Percentiles rank a stretch among this genome's conserved stretches.
These are phyloP conservation scores for Penicillium pulvis DNA, from an alignment of 495 filamentous ascomycete species.

Conservation along the genomic window DNA sequence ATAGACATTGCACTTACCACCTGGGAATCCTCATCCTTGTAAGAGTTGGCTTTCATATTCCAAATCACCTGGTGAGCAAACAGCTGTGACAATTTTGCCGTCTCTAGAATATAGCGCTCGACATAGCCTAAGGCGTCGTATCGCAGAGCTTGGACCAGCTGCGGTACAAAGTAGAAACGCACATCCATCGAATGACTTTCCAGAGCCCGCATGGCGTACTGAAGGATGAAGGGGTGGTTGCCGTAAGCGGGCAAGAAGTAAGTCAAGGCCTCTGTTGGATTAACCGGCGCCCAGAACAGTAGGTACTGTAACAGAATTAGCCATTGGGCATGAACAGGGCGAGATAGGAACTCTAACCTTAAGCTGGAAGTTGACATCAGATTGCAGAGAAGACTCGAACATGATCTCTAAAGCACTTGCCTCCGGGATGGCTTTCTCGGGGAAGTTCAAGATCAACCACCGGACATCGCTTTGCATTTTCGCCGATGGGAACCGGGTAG, in stretches of 20 bases:
- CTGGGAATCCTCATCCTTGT: slow-evolving; percentile 91
- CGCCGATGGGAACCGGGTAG: slow-evolving; percentile 73
- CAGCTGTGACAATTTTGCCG: slow-evolving; percentile 90
- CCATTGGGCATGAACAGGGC: neutral
- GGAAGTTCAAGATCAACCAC: slow-evolving; percentile 74
- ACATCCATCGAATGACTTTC: slow-evolving; percentile 93
- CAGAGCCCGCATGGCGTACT: slow-evolving; percentile 95
- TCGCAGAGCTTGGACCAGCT: slow-evolving; percentile 94
- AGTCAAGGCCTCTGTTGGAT: slow-evolving; percentile 88
- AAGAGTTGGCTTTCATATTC: slow-evolving; percentile 99
- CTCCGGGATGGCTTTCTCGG: slow-evolving; percentile 75
- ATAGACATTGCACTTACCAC: slow-evolving; percentile 61
- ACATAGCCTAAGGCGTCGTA: slow-evolving; percentile 95
- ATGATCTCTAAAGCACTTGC: slow-evolving; percentile 81
- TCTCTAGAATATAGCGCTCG: slow-evolving; percentile 94
- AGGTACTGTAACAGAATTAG: slow-evolving; percentile 63
- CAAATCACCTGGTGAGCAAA: slow-evolving; percentile 99
- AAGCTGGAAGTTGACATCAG: slow-evolving; percentile 79
- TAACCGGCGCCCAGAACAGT: slow-evolving; percentile 91
- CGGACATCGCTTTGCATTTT: slow-evolving; percentile 74
- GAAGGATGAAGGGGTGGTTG: slow-evolving; percentile 92
- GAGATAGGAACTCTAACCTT: slow-evolving; percentile 56
- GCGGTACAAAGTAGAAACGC: slow-evolving; percentile 98
- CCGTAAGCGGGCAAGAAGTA: slow-evolving; percentile 91
- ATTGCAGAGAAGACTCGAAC: slow-evolving; percentile 71